Evolutionary conservation across 176 grass and related monocot species (phyloP).

Genomic region (Carex scoparia): DNA sequence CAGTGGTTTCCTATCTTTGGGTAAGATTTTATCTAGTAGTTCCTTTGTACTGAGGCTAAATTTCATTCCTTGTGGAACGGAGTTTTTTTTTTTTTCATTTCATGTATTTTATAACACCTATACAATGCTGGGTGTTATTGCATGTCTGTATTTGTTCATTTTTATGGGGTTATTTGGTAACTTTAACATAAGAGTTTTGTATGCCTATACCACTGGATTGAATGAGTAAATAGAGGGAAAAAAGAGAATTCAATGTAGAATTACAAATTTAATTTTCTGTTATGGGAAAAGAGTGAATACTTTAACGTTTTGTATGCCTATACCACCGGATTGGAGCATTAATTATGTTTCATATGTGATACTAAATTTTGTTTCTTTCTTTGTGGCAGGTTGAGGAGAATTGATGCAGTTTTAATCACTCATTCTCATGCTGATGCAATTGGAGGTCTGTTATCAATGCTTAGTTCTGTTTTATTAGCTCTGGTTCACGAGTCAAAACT

Average conservation of each 20-base stretch:
- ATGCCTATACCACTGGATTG: neutral
- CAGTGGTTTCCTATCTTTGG: conserved; percentile 82
- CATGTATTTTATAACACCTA: neutral
- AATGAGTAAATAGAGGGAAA: neutral
- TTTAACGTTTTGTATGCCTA: neutral
- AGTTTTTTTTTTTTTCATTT: neutral
- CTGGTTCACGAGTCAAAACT: neutral
- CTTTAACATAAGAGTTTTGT: neutral
- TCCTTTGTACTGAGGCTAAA: neutral
- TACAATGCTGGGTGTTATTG: neutral
- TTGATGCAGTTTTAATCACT: conserved; percentile 79
- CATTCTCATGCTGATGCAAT: conserved; percentile 98
- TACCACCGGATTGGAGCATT: neutral
- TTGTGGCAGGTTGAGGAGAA: conserved; percentile 54
- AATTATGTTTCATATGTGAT: neutral
- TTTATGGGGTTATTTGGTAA: neutral
- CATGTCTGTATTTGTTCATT: neutral
- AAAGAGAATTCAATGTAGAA: neutral
- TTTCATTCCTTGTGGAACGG: neutral
- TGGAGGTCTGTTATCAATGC: conserved; percentile 53
- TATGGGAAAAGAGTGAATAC: neutral
- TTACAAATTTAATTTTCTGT: neutral
- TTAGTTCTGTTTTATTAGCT: neutral
- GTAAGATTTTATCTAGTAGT: conserved; percentile 23
- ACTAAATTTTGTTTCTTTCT: neutral